Evolutionary conservation across 352 stramenopile genomes (phyloP).

Genomic region (Chrysophaeum taylorii): DNA sequence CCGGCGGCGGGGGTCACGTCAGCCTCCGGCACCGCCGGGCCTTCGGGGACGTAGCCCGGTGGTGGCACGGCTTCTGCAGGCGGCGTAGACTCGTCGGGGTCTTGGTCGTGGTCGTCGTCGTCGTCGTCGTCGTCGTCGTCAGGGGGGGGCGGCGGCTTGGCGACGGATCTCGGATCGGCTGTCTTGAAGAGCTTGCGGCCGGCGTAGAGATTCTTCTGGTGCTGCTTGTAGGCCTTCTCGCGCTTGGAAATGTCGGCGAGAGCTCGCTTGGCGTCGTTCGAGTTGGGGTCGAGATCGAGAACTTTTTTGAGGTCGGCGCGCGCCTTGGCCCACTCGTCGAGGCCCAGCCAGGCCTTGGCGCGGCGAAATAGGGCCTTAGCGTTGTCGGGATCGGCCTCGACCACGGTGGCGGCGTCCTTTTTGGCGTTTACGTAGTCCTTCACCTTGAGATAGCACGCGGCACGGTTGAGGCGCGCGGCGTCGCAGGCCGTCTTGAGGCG

Average conservation of each 20-base stretch:
- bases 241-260: neutral
- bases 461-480: slow-evolving; percentile 78
- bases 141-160: no score
- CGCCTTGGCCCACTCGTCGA: slow-evolving; percentile 1
- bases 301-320: neutral
- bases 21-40: no score
- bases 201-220: slow-evolving; percentile 5
- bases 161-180: no score
- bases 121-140: no score
- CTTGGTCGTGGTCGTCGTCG: no score
- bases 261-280: neutral
- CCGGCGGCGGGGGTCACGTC: no score
- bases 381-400: slow-evolving; percentile 29
- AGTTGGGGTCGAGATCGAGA: neutral
- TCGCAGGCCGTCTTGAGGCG: slow-evolving; percentile 67
- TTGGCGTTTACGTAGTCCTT: slow-evolving; percentile 69
- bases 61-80: no score
- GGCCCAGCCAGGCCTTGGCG: neutral
- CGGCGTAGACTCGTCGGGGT: no score
- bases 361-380: slow-evolving; percentile 1
- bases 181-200: neutral
- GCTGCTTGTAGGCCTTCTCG: neutral
- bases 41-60: no score
- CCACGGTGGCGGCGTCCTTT: slow-evolving; percentile 38
- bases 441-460: slow-evolving; percentile 85